Percentiles rank a stretch among this genome's conserved stretches.
Conservation (phyloP, 2,329 filamentous ascomycete genomes). For the Nothophaeocryptopus gaeumannii region DNA sequence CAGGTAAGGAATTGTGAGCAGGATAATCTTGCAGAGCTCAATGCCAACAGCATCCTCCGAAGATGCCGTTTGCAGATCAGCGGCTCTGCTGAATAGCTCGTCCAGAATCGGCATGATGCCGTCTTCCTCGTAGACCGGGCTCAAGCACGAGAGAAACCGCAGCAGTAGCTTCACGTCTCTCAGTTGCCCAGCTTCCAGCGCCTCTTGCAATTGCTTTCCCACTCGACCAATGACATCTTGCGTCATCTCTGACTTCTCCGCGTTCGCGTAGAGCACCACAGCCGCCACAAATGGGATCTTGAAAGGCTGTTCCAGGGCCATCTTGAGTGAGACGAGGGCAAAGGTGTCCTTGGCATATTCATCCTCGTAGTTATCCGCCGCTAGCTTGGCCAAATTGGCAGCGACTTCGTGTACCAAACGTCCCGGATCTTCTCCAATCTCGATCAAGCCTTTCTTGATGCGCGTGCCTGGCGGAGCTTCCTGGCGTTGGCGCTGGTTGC, state of each 20-base stretch:
- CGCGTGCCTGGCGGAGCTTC: slow-evolving; percentile 63
- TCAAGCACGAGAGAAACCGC: slow-evolving; percentile 84
- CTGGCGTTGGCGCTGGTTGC: slow-evolving; percentile 69
- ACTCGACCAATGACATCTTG: slow-evolving; percentile 66
- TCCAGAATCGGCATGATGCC: slow-evolving; percentile 82
- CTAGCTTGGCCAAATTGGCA: slow-evolving; percentile 67
- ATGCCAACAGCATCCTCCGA: slow-evolving; percentile 79
- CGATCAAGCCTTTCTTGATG: slow-evolving; percentile 73
- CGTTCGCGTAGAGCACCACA: slow-evolving; percentile 76
- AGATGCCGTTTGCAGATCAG: slow-evolving; percentile 86
- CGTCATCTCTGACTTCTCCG: slow-evolving; percentile 70
- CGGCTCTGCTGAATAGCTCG: slow-evolving; percentile 87
- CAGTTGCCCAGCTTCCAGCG: slow-evolving; percentile 74
- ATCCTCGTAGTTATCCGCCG: slow-evolving; percentile 83
- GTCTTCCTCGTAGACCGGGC: slow-evolving; percentile 74
- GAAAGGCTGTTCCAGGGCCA: slow-evolving; percentile 87
- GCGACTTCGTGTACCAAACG: slow-evolving; percentile 78
- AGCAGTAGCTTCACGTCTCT: slow-evolving; percentile 85
- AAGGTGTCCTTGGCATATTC: slow-evolving; percentile 72
- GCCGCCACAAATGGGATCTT: slow-evolving; percentile 95
- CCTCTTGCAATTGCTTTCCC: slow-evolving; percentile 61
- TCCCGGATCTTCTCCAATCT: slow-evolving; percentile 77
- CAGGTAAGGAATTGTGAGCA: slow-evolving; percentile 88
- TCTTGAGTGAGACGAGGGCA: slow-evolving; percentile 68
- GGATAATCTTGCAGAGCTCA: slow-evolving; percentile 93